Conservation (phyloP, 2,329 filamentous ascomycete species). For the Colletotrichum horii region DNA sequence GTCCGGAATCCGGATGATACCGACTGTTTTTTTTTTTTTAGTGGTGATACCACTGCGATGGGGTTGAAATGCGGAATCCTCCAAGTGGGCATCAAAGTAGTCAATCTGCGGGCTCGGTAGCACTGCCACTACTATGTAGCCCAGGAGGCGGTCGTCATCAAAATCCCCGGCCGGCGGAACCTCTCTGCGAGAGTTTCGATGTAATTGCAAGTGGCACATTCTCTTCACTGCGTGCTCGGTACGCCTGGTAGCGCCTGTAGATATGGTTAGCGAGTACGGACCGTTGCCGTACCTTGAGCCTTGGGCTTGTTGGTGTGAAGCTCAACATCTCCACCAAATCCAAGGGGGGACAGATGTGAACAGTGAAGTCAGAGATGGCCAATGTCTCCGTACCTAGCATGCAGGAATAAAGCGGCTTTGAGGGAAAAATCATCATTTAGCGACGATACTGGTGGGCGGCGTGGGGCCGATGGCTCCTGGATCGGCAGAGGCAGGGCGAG, state of each 20-base stretch:
- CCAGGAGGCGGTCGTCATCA: conserved; percentile 17
- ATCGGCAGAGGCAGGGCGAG: conserved; percentile 11
- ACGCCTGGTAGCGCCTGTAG: not conserved
- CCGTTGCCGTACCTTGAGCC: not conserved
- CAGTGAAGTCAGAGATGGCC: not conserved
- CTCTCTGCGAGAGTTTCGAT: not conserved
- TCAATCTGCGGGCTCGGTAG: conserved; percentile 13
- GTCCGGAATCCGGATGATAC: conserved; percentile 21
- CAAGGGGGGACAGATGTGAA: not conserved
- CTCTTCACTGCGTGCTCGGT: not conserved
- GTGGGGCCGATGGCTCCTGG: conserved; percentile 18
- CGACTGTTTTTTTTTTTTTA: conserved; percentile 9
- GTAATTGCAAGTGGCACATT: not conserved
- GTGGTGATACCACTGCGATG: not conserved
- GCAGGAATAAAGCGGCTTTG: not conserved
- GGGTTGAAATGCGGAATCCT: not conserved
- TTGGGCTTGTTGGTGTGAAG: not conserved
- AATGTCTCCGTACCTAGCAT: not conserved
- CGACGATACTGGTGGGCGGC: not conserved
- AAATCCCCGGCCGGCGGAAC: conserved; percentile 13
- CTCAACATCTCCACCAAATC: not conserved
- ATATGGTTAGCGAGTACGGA: not conserved
- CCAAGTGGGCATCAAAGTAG: not conserved
- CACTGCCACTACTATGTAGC: conserved; percentile 15
- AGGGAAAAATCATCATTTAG: not conserved